Base-by-base conservation (phyloP, 1,284 basidiomycete species). In the Amylostereum chailletii region DNA sequence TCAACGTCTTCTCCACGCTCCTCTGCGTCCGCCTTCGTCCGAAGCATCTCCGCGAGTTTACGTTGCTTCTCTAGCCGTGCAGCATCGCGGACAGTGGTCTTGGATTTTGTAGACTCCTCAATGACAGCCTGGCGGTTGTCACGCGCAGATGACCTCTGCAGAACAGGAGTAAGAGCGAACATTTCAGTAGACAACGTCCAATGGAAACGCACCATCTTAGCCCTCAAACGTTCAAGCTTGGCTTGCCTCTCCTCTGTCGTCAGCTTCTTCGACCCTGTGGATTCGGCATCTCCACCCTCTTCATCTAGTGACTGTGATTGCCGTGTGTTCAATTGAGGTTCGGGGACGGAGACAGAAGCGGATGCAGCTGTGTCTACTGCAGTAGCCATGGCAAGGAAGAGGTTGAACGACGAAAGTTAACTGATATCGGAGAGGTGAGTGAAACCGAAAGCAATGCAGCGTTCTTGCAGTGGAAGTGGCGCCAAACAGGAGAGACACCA, bases 11-110 rank as follows among this genome's bases (percentile, higher is more conserved):
- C 90, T 9, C 94, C 95, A 1, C 76, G 72, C 53, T 93, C 93
- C 61, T 87, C 85, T 0, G 93, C 90, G 56, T 95, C 90, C 2
- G 88, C 83, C 67, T 94, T 93, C 55, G 83, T 71, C 6, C 93
- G 81, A 53, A 97, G 65, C n/a, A 75, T 82, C 65, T 95, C 93
- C 0, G 93, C 94, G 32, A 97, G 76, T 63, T 86, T 89, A 48
- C 85, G 81, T 65, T 95, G 91, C 59, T 87, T 80, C 58, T 95
- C 93, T 30, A 94, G 70, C 36, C 91, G 79, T 34, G 84, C 83
- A 0, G 83, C 71, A 55, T 95, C 92, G 36, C 88, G 79, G 0
- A 80, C 86, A 1, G 79, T 84, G 3, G 84, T 69, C 60, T 89
- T 89, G 5, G 81, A 72, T 60, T 79, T 87, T 34, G 87, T 78